phyloP scores from a whole-genome alignment of 768 basidiomycete genomes.

The Podaxis carcinomalis region DNA sequence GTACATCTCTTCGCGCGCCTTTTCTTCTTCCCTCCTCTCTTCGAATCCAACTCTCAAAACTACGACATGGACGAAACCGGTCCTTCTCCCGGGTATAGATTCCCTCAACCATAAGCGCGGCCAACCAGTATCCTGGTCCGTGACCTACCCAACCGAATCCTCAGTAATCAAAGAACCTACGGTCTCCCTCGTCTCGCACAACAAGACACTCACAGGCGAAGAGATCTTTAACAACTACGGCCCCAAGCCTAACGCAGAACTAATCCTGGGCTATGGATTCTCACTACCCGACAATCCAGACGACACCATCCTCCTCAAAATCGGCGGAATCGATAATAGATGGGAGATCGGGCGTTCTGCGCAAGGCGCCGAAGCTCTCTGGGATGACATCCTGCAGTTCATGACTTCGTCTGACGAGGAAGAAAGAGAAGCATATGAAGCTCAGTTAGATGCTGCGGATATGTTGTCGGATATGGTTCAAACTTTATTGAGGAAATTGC shows the following conservation, averaged over 20 bases:
- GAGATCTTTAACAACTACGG: slow-evolving; percentile 93
- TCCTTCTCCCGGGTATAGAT: slow-evolving; percentile 87
- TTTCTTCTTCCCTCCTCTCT: slow-evolving; percentile 79
- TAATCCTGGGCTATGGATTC: slow-evolving; percentile 92
- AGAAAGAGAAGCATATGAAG: slow-evolving; percentile 40
- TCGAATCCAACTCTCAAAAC: slow-evolving; percentile 28
- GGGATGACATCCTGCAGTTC: slow-evolving; percentile 43
- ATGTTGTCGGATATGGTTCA: slow-evolving; percentile 66
- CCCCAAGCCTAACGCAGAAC: slow-evolving; percentile 83
- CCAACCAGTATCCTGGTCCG: slow-evolving; percentile 80
- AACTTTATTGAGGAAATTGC: slow-evolving; percentile 45
- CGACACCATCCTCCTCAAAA: slow-evolving; percentile 78
- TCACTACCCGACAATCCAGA: slow-evolving; percentile 74
- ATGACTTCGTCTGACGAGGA: slow-evolving; percentile 15
- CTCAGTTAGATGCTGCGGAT: slow-evolving; percentile 65
- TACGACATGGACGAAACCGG: slow-evolving; percentile 52
- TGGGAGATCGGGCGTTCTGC: slow-evolving; percentile 66
- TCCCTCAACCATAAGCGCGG: slow-evolving; percentile 80
- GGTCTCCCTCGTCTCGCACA: slow-evolving; percentile 63
- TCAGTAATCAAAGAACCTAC: slow-evolving; percentile 21
- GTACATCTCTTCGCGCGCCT: slow-evolving; percentile 83
- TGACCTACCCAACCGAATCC: slow-evolving; percentile 33
- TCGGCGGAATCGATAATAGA: slow-evolving; percentile 51
- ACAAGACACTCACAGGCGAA: slow-evolving; percentile 29
- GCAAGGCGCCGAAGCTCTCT: slow-evolving; percentile 51